Percentiles rank a stretch among this genome's conserved stretches.
Evolutionary conservation across 805 yeast genomes (phyloP).

Genomic region (Deakozyma indianensis): DNA sequence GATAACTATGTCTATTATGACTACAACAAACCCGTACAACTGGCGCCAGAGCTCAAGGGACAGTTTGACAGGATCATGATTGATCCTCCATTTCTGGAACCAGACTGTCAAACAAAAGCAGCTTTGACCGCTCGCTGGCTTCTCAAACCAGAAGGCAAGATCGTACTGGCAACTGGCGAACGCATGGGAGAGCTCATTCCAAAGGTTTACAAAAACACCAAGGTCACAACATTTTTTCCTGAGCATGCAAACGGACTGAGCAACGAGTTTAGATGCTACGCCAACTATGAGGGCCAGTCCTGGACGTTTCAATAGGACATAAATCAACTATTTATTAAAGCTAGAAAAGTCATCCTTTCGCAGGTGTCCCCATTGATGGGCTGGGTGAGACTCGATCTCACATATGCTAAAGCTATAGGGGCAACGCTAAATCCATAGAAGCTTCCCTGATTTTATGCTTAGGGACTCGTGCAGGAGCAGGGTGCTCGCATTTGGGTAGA

Average conservation of each 20-base stretch:
- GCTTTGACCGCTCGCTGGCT: conserved; percentile 49
- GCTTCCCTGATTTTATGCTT: no score
- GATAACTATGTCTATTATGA: conserved; percentile 58
- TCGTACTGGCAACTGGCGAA: conserved; percentile 62
- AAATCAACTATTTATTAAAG: no score
- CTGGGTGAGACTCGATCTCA: no score
- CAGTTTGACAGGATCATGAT: conserved; percentile 59
- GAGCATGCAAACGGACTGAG: conserved; percentile 75
- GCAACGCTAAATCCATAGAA: no score
- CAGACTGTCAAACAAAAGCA: conserved; percentile 64
- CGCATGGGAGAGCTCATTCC: conserved; percentile 58
- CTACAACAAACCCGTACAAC: conserved; percentile 50
- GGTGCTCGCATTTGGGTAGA: no score
- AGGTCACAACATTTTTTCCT: conserved; percentile 56
- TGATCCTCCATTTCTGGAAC: conserved; percentile 81
- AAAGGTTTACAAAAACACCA: conserved; percentile 47
- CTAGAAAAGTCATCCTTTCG: no score
- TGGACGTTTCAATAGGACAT: conserved; percentile 38
- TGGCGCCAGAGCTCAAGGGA: conserved; percentile 42
- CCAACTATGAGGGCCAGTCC: conserved; percentile 50
- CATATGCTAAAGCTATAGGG: no score
- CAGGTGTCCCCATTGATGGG: no score
- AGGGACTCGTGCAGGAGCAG: no score
- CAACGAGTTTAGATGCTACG: conserved; percentile 79
- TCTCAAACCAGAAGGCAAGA: conserved; percentile 24